Conservation (phyloP, 2,329 filamentous ascomycete genomes). For the Chaetothyriales sp. region DNA sequence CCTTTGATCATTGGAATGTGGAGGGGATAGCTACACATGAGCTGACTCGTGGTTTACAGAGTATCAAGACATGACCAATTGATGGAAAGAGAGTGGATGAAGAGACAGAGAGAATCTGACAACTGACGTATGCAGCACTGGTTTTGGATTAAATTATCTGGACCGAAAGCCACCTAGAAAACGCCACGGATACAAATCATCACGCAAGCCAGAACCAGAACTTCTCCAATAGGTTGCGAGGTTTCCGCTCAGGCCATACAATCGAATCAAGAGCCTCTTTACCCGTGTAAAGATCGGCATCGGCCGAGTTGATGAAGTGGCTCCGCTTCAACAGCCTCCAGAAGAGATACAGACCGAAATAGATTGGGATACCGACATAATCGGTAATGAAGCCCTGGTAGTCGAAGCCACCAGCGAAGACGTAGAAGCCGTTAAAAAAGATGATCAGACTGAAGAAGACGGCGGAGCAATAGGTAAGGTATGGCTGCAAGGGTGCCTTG, state of each 20-base stretch:
- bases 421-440: conserved; percentile 51
- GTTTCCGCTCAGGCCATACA: conserved; percentile 22
- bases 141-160: neutral
- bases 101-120: neutral
- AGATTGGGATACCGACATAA: conserved; percentile 35
- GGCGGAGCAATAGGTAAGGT: conserved; percentile 51
- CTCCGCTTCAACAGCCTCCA: conserved; percentile 23
- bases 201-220: conserved; percentile 25
- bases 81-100: too few species aligned
- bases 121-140: neutral
- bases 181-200: neutral
- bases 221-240: conserved; percentile 22
- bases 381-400: conserved; percentile 39
- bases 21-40: too few species aligned
- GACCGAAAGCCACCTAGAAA: neutral
- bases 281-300: conserved; percentile 23
- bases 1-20: too few species aligned
- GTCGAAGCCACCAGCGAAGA: conserved; percentile 27
- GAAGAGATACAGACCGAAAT: conserved; percentile 24
- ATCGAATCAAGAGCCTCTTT: conserved; percentile 24
- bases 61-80: too few species aligned
- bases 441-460: conserved; percentile 41
- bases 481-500: conserved; percentile 54
- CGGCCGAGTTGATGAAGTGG: conserved; percentile 18
- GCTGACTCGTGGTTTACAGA: too few species aligned